Evolutionary conservation across 1,284 basidiomycete genomes (phyloP).

Genomic region (Trichosporon asahii): DNA sequence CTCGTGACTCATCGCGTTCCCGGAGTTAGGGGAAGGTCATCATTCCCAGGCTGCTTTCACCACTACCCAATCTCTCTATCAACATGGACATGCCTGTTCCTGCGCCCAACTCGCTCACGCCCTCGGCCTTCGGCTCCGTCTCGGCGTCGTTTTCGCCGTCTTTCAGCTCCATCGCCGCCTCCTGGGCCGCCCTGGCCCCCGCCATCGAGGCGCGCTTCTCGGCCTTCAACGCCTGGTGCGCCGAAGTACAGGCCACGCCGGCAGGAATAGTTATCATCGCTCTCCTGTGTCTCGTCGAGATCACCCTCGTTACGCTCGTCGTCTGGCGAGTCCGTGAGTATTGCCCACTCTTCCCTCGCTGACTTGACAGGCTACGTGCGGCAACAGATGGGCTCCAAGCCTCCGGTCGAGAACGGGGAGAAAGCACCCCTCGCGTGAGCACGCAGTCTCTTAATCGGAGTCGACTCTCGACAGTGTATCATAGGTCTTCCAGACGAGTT

Average conservation of each 20-base stretch:
- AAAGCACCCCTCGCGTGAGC: background rate
- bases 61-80: background rate
- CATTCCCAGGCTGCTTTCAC: background rate
- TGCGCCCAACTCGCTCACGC: background rate
- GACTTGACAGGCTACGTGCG: background rate
- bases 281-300: background rate
- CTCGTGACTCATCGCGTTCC: background rate
- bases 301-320: background rate
- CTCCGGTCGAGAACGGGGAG: background rate
- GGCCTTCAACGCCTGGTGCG: conserved; percentile 3
- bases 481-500: background rate
- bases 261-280: background rate
- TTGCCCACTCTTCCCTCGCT: background rate
- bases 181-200: background rate
- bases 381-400: background rate
- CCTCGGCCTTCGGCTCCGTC: background rate
- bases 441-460: too few species aligned
- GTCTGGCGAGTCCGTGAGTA: background rate
- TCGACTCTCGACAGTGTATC: background rate
- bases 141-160: background rate
- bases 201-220: background rate
- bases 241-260: background rate
- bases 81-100: conserved; percentile 1
- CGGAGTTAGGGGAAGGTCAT: background rate
- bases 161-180: background rate